Conservation (phyloP, 495 filamentous ascomycete species). For the Friedmanniomyces endolithicus region DNA sequence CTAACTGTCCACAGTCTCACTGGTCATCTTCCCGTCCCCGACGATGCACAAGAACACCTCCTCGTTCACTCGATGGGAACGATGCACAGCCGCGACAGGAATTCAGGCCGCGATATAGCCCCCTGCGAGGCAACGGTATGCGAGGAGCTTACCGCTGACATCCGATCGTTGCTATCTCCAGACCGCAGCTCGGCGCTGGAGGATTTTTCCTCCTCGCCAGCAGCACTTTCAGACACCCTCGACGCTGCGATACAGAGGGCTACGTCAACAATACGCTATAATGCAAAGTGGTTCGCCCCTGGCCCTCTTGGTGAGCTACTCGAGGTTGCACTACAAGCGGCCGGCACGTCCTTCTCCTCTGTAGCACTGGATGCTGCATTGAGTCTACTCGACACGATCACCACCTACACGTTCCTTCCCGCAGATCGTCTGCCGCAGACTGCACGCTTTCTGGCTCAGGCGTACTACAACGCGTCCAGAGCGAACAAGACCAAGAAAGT, state of each 20-base stretch:
- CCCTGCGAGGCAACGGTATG: conserved; percentile 11
- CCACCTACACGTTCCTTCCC: conserved; percentile 47
- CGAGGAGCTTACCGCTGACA: not conserved
- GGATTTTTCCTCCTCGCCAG: not conserved
- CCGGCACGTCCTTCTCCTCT: conserved; percentile 58
- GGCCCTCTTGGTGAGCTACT: conserved; percentile 56
- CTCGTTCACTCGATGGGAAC: not conserved
- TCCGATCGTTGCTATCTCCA: conserved; percentile 1
- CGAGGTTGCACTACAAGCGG: conserved; percentile 54
- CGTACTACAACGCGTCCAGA: conserved; percentile 48
- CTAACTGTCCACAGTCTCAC: not conserved
- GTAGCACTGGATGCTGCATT: conserved; percentile 66
- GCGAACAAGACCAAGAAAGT: conserved; percentile 57
- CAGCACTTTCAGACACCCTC: not conserved
- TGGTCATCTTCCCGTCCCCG: not conserved
- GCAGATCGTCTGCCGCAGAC: not conserved
- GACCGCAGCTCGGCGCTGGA: not conserved
- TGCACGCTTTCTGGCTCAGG: conserved; percentile 2
- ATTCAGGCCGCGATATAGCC: not conserved
- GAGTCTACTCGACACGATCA: conserved; percentile 63
- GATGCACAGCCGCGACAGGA: not conserved
- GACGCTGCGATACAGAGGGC: conserved; percentile 48
- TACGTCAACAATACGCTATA: conserved; percentile 29
- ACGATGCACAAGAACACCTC: not conserved
- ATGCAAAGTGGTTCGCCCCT: conserved; percentile 60